Conservation (phyloP, 2,329 filamentous ascomycete species). For the Colletotrichum graminicola region DNA sequence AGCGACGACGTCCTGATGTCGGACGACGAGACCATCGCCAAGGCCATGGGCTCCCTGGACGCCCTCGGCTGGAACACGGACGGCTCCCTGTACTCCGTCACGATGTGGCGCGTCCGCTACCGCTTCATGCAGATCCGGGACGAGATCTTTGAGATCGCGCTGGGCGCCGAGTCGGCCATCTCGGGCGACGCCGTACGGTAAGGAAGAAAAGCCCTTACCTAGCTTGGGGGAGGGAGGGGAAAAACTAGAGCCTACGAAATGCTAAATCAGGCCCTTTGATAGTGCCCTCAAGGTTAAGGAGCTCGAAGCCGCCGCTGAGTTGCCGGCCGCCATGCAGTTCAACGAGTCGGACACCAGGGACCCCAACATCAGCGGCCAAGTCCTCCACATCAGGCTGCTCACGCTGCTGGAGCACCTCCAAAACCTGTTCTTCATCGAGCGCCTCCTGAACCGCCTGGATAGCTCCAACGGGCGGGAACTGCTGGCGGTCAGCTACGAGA, state of each 20-base stretch:
- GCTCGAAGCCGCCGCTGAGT: constrained; percentile 49
- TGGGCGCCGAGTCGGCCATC: constrained; percentile 55
- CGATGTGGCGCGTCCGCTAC: constrained; percentile 59
- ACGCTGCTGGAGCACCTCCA: constrained; percentile 64
- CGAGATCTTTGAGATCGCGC: constrained; percentile 69
- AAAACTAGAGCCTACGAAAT: not conserved
- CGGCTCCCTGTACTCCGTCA: constrained; percentile 58
- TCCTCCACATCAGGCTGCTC: constrained; percentile 59
- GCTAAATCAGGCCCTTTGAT: not conserved
- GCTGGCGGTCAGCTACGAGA: constrained; percentile 60
- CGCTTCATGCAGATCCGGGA: constrained; percentile 65
- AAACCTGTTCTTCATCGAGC: constrained; percentile 70
- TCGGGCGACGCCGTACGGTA: constrained; percentile 19
- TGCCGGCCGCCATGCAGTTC: constrained; percentile 55
- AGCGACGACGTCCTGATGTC: constrained; percentile 61
- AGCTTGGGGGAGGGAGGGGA: no score
- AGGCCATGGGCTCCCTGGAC: constrained; percentile 57
- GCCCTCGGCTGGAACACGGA: constrained; percentile 64
- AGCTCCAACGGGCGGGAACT: constrained; percentile 54
- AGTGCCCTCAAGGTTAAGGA: constrained; percentile 54
- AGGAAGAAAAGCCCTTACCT: not conserved
- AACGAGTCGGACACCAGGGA: constrained; percentile 54
- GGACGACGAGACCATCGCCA: constrained; percentile 55
- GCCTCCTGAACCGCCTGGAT: constrained; percentile 63
- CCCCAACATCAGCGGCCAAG: constrained; percentile 45